Base-by-base conservation (phyloP, 1,139 yeast genomes). In the Blastobotrys elegans region DNA sequence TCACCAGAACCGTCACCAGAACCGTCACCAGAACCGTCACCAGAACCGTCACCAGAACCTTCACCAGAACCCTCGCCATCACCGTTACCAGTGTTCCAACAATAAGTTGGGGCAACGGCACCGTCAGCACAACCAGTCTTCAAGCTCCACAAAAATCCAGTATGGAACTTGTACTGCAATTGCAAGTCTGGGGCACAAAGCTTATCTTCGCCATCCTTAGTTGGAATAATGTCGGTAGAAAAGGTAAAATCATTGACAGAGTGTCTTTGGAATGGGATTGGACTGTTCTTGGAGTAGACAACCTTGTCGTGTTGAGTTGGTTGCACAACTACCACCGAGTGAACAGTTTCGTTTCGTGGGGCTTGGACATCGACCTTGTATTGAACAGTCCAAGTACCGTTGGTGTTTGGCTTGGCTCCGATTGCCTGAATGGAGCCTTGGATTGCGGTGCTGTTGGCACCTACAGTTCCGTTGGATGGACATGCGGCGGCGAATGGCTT, bases 141-240 rank as follows among this genome's bases (percentile, higher is more conserved):
- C 6, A 34, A 18, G 14, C 17, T 13, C 14, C 18, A 14, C 8
- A 11, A 18, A 4, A 16, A 7, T 16, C 45, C 45, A 42, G 34
- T n/a, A 6, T 18, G 24, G 33, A 27, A 34, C 5, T 16, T 13
- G 32, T 42, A 42, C 13, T 24, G 17, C n/a, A 42, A 26, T 27
- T 42, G 40, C 27, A 42, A n/a, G 11, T 42, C 40, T 5, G 39
- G 39, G 16, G 39, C 45, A 33, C 45, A 42, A 17, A 17, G 3
- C 29, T 21, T 13, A 4, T 13, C 18, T 18, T 6, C 24, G 17
- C 22, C 31, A 2, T 42, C 27, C 24, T 16, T 27, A 3, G 6
- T 29, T 21, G 42, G 42, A 8, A 17, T 18, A 18, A 35, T 13
- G 16, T 42, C 34, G 24, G 38, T 34, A 14, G 33, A 4, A 17